Base-by-base conservation (phyloP, 139 green algal genomes). In the Chlamydomonas eustigma region DNA sequence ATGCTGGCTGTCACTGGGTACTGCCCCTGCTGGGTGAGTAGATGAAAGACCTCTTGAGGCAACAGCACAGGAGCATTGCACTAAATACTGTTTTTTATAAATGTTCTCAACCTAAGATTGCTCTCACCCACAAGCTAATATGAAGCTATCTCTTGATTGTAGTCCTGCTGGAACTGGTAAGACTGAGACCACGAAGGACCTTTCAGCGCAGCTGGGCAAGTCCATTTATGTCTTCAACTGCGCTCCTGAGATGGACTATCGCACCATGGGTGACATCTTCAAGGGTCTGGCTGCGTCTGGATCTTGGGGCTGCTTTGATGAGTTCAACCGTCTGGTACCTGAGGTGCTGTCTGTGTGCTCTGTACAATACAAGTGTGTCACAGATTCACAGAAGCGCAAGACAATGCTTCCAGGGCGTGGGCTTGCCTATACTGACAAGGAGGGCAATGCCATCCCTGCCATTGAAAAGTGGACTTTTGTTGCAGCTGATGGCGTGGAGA, bases 181-280 rank as follows among this genome's bases (percentile, higher is more conserved):
- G 87, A 95, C 91, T 4, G 91, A 95, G 85, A 92, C 91, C 28
- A 93, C 91, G 31, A 95, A 95, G 81, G 89, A 95, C 72, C 84
- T 95, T 44, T 92, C 86, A 1, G 86, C 89, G 22, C 88, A 93
- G 84, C 89, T 95, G n/a, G 91, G 91, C 65, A 95, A 95, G 87
- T 89, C 83, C 24, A 83, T 95, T 5, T 95, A 95, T 79, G 90
- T 95, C 51, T 95, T 95, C 88, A 95, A 95, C 88, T 95, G 90
- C 82, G 84, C 85, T 0, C 90, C 90, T 31, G 85, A 93, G 83
- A 95, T 95, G 90, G 90, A 95, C 85, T 95, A 93, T 77, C 88
- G 90, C 79, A 93, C 89, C 39, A 93, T 95, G 90, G 89, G 89
- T 5, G 90, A 93, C 78, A 95, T 95, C 77, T 95, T 95, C 90